These are phyloP conservation scores for Oryza glaberrima DNA, from an alignment of 176 grass and related monocot genomes.

Conservation along the genomic window DNA sequence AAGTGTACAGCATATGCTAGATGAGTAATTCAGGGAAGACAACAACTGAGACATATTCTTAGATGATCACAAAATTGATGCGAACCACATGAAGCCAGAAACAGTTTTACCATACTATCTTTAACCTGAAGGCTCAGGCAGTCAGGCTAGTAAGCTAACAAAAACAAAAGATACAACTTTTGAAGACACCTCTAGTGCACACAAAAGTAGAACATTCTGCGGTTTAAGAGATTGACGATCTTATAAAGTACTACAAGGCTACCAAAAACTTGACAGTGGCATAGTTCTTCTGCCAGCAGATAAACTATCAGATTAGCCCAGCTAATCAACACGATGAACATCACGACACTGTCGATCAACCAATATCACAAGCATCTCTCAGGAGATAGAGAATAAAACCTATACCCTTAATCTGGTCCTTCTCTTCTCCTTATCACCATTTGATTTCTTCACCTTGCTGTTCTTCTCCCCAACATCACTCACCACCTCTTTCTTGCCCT, in stretches of 20 bases:
- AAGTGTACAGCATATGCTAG: background rate
- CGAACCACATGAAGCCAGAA: background rate
- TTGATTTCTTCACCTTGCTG: constrained; percentile 38
- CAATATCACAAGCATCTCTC: background rate
- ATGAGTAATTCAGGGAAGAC: background rate
- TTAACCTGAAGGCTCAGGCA: background rate
- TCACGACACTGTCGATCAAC: background rate
- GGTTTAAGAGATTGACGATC: background rate
- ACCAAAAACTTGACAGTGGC: constrained; percentile 21
- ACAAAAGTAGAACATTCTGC: background rate
- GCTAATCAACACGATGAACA: background rate
- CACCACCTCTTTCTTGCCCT: constrained; percentile 38
- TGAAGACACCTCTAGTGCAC: background rate
- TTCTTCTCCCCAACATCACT: constrained; percentile 27
- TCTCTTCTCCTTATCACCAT: constrained; percentile 44
- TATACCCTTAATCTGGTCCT: constrained; percentile 42
- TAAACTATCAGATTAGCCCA: background rate
- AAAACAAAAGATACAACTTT: constrained; percentile 35
- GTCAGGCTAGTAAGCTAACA: constrained; percentile 30
- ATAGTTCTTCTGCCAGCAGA: constrained; percentile 15
- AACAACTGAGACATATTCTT: constrained; percentile 17
- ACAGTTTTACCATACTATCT: constrained; percentile 19
- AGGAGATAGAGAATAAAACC: background rate
- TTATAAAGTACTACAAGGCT: background rate
- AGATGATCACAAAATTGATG: constrained; percentile 26